Conservation (phyloP, 306 rosid species). For the Adenanthera pavonina region DNA sequence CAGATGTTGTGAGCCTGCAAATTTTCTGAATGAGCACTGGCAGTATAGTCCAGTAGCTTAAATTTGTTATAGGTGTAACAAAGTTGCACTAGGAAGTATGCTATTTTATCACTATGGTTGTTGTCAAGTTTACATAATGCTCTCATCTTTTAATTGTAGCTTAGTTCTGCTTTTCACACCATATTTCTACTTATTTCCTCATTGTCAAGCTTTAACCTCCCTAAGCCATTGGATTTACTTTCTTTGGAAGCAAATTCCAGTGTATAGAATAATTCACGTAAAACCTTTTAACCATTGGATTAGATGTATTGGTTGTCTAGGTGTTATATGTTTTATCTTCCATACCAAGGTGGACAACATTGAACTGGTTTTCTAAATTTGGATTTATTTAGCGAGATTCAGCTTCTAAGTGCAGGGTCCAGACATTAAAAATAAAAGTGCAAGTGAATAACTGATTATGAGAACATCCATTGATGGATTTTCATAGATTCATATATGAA, state of each 20-base stretch:
- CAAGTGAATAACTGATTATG: background rate
- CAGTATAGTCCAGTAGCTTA: background rate
- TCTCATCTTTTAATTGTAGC: background rate
- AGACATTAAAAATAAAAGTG: background rate
- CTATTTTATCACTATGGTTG: background rate
- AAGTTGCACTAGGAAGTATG: background rate
- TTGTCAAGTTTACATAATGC: background rate
- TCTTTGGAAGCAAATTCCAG: background rate
- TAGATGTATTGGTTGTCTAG: background rate
- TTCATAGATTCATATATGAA: background rate
- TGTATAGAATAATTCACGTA: background rate
- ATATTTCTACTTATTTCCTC: background rate
- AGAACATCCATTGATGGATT: background rate
- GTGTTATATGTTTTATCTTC: constrained; percentile 4
- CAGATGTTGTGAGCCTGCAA: background rate
- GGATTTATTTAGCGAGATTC: background rate
- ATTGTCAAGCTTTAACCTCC: background rate
- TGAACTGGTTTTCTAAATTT: background rate
- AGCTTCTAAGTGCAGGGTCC: background rate
- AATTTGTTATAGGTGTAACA: background rate
- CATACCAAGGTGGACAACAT: background rate
- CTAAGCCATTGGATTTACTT: background rate
- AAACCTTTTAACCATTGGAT: background rate
- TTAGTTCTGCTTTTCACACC: background rate
- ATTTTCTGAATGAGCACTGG: background rate